These are phyloP conservation scores for Myrica gale DNA, from an alignment of 306 rosid species.

Conservation along the genomic window DNA sequence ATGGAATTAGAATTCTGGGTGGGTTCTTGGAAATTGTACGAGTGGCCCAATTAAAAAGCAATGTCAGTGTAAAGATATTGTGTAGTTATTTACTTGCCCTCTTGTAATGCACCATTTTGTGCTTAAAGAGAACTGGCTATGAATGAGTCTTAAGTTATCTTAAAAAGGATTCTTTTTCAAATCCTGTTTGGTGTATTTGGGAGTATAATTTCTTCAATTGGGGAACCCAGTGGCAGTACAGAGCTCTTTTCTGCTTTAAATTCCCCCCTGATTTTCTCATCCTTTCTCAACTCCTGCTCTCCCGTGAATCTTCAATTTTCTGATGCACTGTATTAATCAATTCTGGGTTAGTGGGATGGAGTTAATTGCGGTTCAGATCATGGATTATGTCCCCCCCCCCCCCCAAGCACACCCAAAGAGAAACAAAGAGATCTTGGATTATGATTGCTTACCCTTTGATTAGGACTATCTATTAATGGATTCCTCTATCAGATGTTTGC, in stretches of 20 bases:
- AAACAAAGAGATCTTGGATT: too few species aligned
- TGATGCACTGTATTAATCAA: not conserved
- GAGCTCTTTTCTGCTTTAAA: not conserved
- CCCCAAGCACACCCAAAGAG: too few species aligned
- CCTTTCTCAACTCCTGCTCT: not conserved
- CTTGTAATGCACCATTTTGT: not conserved
- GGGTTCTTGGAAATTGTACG: slow-evolving; percentile 1
- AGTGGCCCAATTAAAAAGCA: not conserved
- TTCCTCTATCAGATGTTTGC: not conserved
- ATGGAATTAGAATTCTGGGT: not conserved
- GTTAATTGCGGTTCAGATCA: not conserved
- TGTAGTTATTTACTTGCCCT: not conserved
- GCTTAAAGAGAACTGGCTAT: not conserved
- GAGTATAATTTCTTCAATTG: not conserved
- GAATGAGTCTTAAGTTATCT: not conserved
- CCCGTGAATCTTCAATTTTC: not conserved
- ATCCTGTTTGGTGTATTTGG: not conserved
- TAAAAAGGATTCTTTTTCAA: not conserved
- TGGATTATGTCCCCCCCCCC: not conserved
- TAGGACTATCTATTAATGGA: not conserved
- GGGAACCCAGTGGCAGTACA: not conserved
- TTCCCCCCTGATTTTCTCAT: not conserved
- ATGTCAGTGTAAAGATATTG: not conserved
- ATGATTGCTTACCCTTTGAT: not conserved
- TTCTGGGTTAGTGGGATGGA: not conserved